Conservation (phyloP, 805 yeast species). For the Hemisphaericaspora nanyangensis region DNA sequence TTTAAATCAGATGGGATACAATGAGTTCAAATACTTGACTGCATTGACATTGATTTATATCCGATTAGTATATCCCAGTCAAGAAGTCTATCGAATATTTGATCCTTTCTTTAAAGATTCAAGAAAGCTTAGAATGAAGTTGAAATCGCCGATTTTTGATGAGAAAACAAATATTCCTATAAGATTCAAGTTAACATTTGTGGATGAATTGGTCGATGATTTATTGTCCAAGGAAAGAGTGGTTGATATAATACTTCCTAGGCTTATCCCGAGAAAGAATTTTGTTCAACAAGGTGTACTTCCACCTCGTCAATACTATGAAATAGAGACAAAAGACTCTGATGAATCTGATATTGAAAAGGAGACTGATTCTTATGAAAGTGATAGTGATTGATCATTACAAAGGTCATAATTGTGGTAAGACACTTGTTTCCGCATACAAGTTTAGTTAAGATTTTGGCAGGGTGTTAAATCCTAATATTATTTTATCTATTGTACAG, state of each 20-base stretch:
- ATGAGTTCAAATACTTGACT: conserved; percentile 68
- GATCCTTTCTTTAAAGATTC: conserved; percentile 61
- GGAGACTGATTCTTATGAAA: conserved; percentile 18
- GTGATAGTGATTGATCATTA: conserved; percentile 45
- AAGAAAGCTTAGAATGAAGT: conserved; percentile 54
- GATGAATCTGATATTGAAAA: conserved; percentile 14
- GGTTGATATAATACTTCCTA: conserved; percentile 71
- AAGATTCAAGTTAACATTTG: conserved; percentile 38
- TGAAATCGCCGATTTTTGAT: conserved; percentile 24
- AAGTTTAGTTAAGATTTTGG: too few relatives aligned
- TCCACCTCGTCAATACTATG: conserved; percentile 34
- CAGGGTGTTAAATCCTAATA: too few relatives aligned
- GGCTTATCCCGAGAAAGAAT: conserved; percentile 42
- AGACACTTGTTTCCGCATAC: too few relatives aligned
- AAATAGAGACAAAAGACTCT: conserved; percentile 13
- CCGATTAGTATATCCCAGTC: conserved; percentile 38
- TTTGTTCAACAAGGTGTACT: conserved; percentile 42
- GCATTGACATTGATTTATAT: conserved; percentile 66
- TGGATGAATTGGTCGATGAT: conserved; percentile 75
- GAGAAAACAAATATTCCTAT: conserved; percentile 13
- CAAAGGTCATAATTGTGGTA: too few relatives aligned
- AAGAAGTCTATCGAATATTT: conserved; percentile 45
- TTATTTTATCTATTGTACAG: too few relatives aligned
- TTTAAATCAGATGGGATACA: conserved; percentile 50
- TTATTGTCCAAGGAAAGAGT: conserved; percentile 56